A percentile compares a stretch with the other conserved stretches of the same genome.
These are phyloP conservation scores for Cyclocybe cylindracea DNA, from an alignment of 768 basidiomycete genomes.

Conservation along the genomic window DNA sequence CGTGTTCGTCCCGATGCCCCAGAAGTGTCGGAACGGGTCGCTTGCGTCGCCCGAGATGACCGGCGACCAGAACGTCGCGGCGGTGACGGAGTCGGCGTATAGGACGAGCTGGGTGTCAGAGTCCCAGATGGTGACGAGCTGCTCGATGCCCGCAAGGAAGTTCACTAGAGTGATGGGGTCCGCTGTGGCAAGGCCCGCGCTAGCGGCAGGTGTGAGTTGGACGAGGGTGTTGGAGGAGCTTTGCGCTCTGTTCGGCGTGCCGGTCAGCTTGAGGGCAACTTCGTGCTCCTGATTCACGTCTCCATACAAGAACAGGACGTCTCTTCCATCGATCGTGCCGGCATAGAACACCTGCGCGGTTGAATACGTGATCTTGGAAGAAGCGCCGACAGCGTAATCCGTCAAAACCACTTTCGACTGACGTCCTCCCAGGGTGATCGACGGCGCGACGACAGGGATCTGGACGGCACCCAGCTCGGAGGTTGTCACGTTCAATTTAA, in stretches of 20 bases:
- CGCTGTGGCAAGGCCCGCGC: slow-evolving; percentile 12
- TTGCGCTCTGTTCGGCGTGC: slow-evolving; percentile 42
- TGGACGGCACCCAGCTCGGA: slow-evolving; percentile 45
- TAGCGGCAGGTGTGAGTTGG: slow-evolving; percentile 24
- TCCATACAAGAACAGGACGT: slow-evolving; percentile 66
- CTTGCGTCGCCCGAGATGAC: slow-evolving; percentile 44
- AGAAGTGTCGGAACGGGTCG: slow-evolving; percentile 58
- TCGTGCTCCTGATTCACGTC: slow-evolving; percentile 58
- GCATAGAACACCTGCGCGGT: slow-evolving; percentile 76
- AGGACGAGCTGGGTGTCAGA: slow-evolving; percentile 67
- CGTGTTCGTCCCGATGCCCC: slow-evolving; percentile 72
- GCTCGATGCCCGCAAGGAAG: slow-evolving; percentile 57
- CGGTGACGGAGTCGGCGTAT: slow-evolving; percentile 65
- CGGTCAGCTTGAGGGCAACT: slow-evolving; percentile 43
- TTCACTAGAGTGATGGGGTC: slow-evolving; percentile 42
- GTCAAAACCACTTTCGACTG: slow-evolving; percentile 75
- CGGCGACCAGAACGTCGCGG: slow-evolving; percentile 78
- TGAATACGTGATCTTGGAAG: slow-evolving; percentile 61
- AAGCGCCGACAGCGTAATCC: slow-evolving; percentile 68
- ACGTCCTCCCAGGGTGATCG: slow-evolving; percentile 65
- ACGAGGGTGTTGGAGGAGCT: slow-evolving; percentile 27
- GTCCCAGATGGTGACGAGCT: slow-evolving; percentile 66
- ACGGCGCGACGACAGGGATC: slow-evolving; percentile 53
- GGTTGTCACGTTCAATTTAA: slow-evolving; percentile 63
- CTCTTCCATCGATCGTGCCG: slow-evolving; percentile 57